These are phyloP conservation scores for Marasmius oreades DNA, from an alignment of 1,284 basidiomycete species.

Conservation along the genomic window DNA sequence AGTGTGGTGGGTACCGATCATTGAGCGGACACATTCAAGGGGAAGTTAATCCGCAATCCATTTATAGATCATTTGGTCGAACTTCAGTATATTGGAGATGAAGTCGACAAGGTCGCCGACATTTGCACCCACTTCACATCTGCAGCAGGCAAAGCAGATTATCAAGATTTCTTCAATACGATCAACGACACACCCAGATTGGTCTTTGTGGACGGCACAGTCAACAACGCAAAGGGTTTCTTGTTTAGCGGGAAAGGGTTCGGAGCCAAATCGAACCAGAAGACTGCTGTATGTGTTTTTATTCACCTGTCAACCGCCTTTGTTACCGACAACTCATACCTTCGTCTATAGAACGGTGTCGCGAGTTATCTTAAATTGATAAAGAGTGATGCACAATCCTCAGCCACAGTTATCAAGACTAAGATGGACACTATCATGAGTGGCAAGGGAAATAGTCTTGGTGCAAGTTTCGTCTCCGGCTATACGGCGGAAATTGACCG, in stretches of 20 bases:
- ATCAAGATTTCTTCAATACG: conserved; percentile 5
- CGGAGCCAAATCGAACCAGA: not conserved
- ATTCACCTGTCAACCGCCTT: too few species aligned
- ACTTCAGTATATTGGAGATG: conserved; percentile 12
- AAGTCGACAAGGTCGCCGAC: conserved; percentile 5
- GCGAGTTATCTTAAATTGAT: conserved; percentile 9
- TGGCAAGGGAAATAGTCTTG: not conserved
- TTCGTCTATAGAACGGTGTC: conserved; percentile 1
- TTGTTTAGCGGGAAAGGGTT: conserved; percentile 7
- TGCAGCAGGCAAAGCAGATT: not conserved
- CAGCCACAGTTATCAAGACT: not conserved
- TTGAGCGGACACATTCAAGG: too few species aligned
- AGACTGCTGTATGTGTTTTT: conserved; percentile 10
- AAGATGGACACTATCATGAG: not conserved
- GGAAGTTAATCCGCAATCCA: not conserved
- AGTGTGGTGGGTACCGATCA: not conserved
- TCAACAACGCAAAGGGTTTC: conserved; percentile 14
- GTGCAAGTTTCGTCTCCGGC: not conserved
- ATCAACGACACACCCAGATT: conserved; percentile 7
- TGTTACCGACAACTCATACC: not conserved
- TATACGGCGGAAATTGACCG: not conserved
- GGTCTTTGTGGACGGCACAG: conserved; percentile 7
- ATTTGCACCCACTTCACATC: conserved; percentile 9
- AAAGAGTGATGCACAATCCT: not conserved
- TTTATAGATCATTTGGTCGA: conserved; percentile 9